Percentiles rank a stretch among this genome's conserved stretches.
These are phyloP conservation scores for Oldenlandia corymbosa DNA, from an alignment of 257 asterid genomes.

Conservation along the genomic window DNA sequence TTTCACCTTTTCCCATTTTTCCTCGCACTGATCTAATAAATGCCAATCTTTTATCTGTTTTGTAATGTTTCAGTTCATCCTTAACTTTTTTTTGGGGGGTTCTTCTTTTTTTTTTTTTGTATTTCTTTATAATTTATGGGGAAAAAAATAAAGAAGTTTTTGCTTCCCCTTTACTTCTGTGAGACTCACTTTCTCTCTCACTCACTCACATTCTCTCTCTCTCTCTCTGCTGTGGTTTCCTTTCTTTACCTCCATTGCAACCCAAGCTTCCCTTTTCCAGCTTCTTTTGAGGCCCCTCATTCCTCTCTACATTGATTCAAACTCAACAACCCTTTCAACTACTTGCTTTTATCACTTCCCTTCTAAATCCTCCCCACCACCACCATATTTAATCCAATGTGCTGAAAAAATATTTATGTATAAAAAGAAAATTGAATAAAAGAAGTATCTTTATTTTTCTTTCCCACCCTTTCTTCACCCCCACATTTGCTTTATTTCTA, in stretches of 20 bases:
- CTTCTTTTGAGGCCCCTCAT: conserved; percentile 35
- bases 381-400: conserved; percentile 9
- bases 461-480: conserved; percentile 5
- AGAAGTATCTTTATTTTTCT: neutral
- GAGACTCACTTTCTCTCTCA: too few species aligned
- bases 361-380: conserved; percentile 21
- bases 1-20: conserved; percentile 21
- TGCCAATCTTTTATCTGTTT: conserved; percentile 31
- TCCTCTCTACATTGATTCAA: conserved; percentile 36
- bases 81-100: neutral
- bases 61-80: neutral
- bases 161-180: conserved; percentile 36
- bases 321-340: conserved; percentile 52
- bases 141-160: too few species aligned
- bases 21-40: conserved; percentile 36
- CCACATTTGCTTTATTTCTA: conserved; percentile 16
- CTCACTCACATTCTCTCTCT: conserved; percentile 12
- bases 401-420: neutral
- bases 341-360: conserved; percentile 24
- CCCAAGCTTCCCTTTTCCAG: conserved; percentile 55
- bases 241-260: conserved; percentile 93
- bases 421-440: neutral
- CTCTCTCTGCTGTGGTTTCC: conserved; percentile 32
- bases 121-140: too few species aligned
- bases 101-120: neutral